Conservation (phyloP, 1,284 basidiomycete species). For the Cryptococcus sp. region DNA sequence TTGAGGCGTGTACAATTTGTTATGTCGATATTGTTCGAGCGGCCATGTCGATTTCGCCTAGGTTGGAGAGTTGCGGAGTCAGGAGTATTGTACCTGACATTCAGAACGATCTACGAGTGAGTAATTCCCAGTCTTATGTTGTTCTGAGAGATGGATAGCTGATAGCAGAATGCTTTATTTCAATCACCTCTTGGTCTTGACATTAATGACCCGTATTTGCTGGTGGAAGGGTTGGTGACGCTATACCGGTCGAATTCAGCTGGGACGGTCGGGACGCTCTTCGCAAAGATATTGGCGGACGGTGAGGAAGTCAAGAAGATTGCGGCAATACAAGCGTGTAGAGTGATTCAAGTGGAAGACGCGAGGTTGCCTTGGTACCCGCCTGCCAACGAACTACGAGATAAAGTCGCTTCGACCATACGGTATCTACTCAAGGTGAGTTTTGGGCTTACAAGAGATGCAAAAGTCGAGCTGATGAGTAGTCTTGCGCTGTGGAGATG, state of each 20-base stretch:
- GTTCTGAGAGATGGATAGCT: not conserved
- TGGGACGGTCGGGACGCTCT: constrained; percentile 58
- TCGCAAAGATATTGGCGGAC: constrained; percentile 65
- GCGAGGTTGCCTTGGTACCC: constrained; percentile 31
- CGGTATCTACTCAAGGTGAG: constrained; percentile 30
- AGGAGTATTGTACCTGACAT: constrained; percentile 63
- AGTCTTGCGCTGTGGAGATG: not conserved
- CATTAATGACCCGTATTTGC: constrained; percentile 72
- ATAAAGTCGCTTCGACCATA: constrained; percentile 20
- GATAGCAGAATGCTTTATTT: constrained; percentile 34
- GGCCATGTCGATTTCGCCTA: constrained; percentile 61
- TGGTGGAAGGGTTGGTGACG: constrained; percentile 66
- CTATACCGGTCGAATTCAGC: constrained; percentile 64
- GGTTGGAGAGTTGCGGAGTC: constrained; percentile 56
- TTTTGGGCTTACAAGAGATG: too few relatives aligned
- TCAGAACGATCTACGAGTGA: constrained; percentile 70
- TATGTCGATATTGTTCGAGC: constrained; percentile 75
- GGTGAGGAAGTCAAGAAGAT: constrained; percentile 72
- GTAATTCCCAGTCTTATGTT: constrained; percentile 6
- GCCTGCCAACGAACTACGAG: constrained; percentile 14
- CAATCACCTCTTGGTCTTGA: constrained; percentile 21
- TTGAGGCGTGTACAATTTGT: constrained; percentile 53
- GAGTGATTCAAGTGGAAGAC: constrained; percentile 50
- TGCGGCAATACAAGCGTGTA: constrained; percentile 64
- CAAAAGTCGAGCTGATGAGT: not conserved